phyloP scores from a whole-genome alignment of 208 protist genomes.

The Polymyxa betae region DNA sequence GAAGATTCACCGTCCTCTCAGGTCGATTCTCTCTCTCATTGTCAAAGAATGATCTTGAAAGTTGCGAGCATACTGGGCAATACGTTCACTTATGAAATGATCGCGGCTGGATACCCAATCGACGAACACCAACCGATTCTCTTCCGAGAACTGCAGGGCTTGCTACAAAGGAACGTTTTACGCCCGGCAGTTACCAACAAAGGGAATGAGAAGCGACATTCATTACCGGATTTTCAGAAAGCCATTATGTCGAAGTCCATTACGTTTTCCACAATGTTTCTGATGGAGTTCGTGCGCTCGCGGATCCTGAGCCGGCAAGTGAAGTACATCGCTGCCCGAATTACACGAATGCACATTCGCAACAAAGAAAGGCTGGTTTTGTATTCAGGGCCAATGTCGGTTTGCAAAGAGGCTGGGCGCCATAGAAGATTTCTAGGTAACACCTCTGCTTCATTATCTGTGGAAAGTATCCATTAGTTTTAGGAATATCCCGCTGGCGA shows the following conservation, averaged over 20 bases:
- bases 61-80: neutral
- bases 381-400: neutral
- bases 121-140: slow-evolving; percentile 21
- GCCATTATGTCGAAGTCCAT: neutral
- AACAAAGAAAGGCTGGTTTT: neutral
- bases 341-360: neutral
- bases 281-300: slow-evolving; percentile 32
- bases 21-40: slow-evolving; percentile 29
- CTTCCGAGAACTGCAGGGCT: neutral
- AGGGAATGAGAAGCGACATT: neutral
- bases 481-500: slow-evolving; percentile 1
- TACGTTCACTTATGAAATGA: slow-evolving; percentile 50
- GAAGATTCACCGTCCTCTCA: neutral
- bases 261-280: slow-evolving; percentile 11
- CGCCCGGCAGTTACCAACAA: neutral
- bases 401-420: neutral
- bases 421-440: neutral
- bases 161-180: neutral
- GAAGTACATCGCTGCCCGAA: slow-evolving; percentile 39
- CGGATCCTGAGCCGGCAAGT: slow-evolving; percentile 16
- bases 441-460: neutral
- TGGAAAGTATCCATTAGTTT: neutral
- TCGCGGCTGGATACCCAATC: slow-evolving; percentile 23
- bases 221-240: neutral
- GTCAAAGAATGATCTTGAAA: slow-evolving; percentile 45